These are phyloP conservation scores for Thelonectria discophora DNA, from an alignment of 2,329 filamentous ascomycete genomes.

Conservation along the genomic window DNA sequence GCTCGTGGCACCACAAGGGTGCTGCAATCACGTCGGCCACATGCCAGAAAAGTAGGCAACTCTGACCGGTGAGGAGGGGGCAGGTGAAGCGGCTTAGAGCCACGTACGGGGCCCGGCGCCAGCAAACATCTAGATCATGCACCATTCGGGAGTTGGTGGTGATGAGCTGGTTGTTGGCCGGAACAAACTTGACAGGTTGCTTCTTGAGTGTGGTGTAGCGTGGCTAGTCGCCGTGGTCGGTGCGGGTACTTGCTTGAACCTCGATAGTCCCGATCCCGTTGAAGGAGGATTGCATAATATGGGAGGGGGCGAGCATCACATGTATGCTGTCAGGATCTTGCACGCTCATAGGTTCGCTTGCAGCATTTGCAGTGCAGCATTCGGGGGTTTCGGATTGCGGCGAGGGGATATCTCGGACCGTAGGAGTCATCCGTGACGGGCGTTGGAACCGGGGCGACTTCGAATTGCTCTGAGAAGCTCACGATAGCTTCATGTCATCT, in stretches of 20 bases:
- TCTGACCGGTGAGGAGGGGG: constrained; percentile 13
- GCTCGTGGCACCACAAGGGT: constrained; percentile 28
- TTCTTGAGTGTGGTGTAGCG: background rate
- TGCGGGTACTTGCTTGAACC: constrained; percentile 28
- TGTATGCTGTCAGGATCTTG: background rate
- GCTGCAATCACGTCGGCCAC: constrained; percentile 24
- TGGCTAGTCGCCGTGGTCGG: constrained; percentile 13
- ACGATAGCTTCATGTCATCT: constrained; percentile 34
- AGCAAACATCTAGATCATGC: constrained; percentile 31
- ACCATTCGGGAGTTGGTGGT: constrained; percentile 29
- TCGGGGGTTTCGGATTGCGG: constrained; percentile 11
- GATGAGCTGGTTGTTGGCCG: constrained; percentile 15
- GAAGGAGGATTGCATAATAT: constrained; percentile 6
- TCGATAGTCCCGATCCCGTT: constrained; percentile 27
- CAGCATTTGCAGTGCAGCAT: constrained; percentile 19
- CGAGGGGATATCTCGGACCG: constrained; percentile 7
- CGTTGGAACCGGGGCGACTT: background rate
- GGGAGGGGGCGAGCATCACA: background rate
- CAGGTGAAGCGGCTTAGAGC: background rate
- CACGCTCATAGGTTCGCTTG: constrained; percentile 39
- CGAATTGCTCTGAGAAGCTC: constrained; percentile 32
- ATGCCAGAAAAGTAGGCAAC: constrained; percentile 4
- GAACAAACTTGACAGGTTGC: constrained; percentile 10
- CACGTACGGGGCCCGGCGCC: constrained; percentile 5
- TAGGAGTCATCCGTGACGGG: constrained; percentile 5